Percentiles rank a stretch among this genome's conserved stretches.
Conservation (phyloP, 345 rosid genomes). For the Pistacia vera region DNA sequence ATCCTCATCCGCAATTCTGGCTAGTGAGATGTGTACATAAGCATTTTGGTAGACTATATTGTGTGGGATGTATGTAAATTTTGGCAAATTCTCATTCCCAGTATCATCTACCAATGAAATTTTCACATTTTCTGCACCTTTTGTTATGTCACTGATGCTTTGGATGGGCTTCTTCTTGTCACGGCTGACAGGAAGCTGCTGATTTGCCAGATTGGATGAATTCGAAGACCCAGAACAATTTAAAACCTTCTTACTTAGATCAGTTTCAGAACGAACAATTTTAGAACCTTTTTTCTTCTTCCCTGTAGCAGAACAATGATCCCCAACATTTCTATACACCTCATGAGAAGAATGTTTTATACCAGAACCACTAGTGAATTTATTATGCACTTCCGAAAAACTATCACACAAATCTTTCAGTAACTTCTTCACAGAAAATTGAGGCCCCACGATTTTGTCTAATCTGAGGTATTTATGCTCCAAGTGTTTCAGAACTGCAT, state of each 20-base stretch:
- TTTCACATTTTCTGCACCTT: conserved; percentile 60
- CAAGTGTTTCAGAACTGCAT: conserved; percentile 25
- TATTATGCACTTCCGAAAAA: conserved; percentile 20
- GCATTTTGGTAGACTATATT: conserved; percentile 67
- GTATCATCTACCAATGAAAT: conserved; percentile 61
- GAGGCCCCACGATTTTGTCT: conserved; percentile 9
- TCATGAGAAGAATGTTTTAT: conserved; percentile 15
- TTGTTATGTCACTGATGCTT: conserved; percentile 42
- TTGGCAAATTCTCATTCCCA: conserved; percentile 49
- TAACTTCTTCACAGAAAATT: conserved; percentile 28
- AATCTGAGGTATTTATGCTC: conserved; percentile 25
- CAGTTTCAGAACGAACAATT: conserved; percentile 8
- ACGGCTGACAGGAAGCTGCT: conserved; percentile 15
- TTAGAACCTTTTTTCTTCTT: conserved; percentile 8
- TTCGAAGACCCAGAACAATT: conserved; percentile 29
- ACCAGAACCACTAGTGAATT: conserved; percentile 1
- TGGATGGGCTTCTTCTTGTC: conserved; percentile 28
- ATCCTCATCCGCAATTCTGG: conserved; percentile 73
- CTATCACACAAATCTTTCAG: conserved; percentile 33
- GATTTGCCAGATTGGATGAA: conserved; percentile 15
- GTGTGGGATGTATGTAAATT: conserved; percentile 68
- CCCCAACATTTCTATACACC: conserved; percentile 1
- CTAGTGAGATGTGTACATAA: conserved; percentile 59
- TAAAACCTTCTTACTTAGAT: conserved; percentile 19
- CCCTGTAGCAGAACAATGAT: conserved; percentile 1